Base-by-base conservation (phyloP, 805 yeast genomes). In the Candida ponderosae region DNA sequence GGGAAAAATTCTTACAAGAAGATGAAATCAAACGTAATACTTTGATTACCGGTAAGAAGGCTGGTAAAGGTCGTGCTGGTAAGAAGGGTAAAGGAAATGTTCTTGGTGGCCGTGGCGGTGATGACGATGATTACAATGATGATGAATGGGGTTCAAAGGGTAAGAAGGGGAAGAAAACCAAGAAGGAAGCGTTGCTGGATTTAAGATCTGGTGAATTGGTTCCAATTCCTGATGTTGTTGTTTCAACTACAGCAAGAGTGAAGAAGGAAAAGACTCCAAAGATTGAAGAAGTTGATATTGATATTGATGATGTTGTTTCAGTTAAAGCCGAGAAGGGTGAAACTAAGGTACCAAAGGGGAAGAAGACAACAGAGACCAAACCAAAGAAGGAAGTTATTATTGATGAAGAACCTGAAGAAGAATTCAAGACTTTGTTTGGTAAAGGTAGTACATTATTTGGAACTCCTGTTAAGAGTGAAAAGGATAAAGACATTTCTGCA, bases 1-100 rank as follows among this genome's bases (percentile, higher is more conserved):
- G 90, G 80, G 70, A 78, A 2, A 62, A 70, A 39, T 88, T 85
- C 57, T 60, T 86, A 52, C 68, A 65, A 23, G 74, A 68, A 10
- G 96, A 89, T 56, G 72, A 69, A 38, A 72, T 70, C 40, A 72
- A 70, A 40, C 73, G 87, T 43, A 65, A 68, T 27, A 66, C 71
- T 27, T 55, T 74, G 38, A 57, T 68, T n/a, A 62, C 72, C 4
- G 64, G 62, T 40, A 70, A 66, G 33, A 64, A 72, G 17, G 60
- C 65, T 27, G 64, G 62, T 37, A 63, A 64, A 40, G 60, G 54
- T 21, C 55, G 51, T n/a, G n/a, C n/a, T n/a, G n/a, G n/a, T 18
- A 53, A 54, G 24, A 61, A 59, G 46, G 52, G 59, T 16, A 56
- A 53, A 37, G 51, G 24, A 18, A 24, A 24, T 9, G 9, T 21